phyloP scores from a whole-genome alignment of 2,329 filamentous ascomycete species.

The Apiospora rasikravindrae region DNA sequence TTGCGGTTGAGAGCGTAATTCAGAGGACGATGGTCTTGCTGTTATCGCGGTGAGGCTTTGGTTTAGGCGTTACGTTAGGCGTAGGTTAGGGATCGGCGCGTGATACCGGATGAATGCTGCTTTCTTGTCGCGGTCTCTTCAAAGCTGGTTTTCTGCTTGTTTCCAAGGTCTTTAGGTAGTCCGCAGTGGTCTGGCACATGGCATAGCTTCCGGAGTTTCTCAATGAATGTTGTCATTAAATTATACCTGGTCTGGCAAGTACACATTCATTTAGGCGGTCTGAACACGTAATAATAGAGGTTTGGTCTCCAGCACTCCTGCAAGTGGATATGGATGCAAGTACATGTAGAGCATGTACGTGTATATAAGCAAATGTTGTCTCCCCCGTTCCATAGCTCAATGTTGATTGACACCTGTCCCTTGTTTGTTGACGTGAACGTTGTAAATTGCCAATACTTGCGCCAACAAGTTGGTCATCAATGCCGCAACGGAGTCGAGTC shows the following conservation, averaged over 20 bases:
- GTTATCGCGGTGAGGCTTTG: background rate
- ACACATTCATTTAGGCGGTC: background rate
- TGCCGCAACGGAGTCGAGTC: background rate
- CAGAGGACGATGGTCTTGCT: background rate
- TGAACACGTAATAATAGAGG: background rate
- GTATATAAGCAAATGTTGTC: background rate
- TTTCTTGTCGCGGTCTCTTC: conserved; percentile 15
- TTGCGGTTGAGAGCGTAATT: background rate
- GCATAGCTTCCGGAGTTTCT: conserved; percentile 15
- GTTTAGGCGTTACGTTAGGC: conserved; percentile 15
- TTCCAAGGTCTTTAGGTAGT: background rate
- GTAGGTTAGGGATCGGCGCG: background rate
- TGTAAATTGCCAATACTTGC: background rate
- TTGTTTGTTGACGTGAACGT: background rate
- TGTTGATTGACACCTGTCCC: no score
- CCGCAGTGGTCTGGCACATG: conserved; percentile 10
- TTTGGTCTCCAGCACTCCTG: background rate
- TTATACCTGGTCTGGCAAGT: background rate
- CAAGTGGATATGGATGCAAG: background rate
- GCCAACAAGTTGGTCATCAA: background rate
- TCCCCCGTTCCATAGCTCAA: no score
- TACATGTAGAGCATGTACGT: background rate
- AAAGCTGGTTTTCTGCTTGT: background rate
- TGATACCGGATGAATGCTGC: conserved; percentile 8
- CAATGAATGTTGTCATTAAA: background rate